These are phyloP conservation scores for Mucor piriformis DNA, from an alignment of 371 early-diverging fungal genomes.

Conservation along the genomic window DNA sequence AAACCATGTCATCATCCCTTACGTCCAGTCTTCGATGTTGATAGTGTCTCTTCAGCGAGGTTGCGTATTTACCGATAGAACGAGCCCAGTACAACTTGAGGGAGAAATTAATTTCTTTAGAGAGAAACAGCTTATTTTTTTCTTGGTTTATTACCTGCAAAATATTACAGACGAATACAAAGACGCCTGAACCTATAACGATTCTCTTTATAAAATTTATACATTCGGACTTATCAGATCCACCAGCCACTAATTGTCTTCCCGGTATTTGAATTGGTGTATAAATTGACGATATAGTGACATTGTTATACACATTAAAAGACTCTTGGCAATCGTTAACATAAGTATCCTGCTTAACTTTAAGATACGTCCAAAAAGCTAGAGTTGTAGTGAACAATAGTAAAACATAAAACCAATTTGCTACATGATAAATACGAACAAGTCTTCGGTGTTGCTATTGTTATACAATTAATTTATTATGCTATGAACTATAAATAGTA, in stretches of 20 bases:
- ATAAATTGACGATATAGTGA: slow-evolving; percentile 19
- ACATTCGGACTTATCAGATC: slow-evolving; percentile 38
- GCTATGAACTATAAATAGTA: neutral
- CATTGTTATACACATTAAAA: slow-evolving; percentile 19
- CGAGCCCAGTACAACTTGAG: slow-evolving; percentile 28
- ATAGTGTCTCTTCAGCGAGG: slow-evolving; percentile 17
- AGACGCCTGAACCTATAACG: slow-evolving; percentile 36
- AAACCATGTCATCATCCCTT: slow-evolving; percentile 20
- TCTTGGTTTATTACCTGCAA: slow-evolving; percentile 33
- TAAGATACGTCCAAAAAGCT: slow-evolving; percentile 41
- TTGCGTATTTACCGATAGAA: slow-evolving; percentile 30
- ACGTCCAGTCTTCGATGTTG: slow-evolving; percentile 21
- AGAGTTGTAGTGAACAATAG: slow-evolving; percentile 30
- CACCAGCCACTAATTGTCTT: slow-evolving; percentile 35
- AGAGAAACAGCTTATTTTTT: neutral
- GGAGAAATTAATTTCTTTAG: neutral
- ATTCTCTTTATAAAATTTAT: slow-evolving; percentile 24
- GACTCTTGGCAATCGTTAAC: slow-evolving; percentile 40
- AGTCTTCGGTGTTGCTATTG: slow-evolving; percentile 33
- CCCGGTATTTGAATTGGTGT: slow-evolving; percentile 31
- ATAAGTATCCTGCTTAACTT: slow-evolving; percentile 35
- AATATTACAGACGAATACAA: slow-evolving; percentile 34
- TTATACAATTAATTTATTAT: too few relatives aligned
- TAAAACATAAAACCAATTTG: slow-evolving; percentile 47
- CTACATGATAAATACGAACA: slow-evolving; percentile 37